These are phyloP conservation scores for Priceomyces castillae DNA, from an alignment of 805 yeast genomes.

Conservation along the genomic window DNA sequence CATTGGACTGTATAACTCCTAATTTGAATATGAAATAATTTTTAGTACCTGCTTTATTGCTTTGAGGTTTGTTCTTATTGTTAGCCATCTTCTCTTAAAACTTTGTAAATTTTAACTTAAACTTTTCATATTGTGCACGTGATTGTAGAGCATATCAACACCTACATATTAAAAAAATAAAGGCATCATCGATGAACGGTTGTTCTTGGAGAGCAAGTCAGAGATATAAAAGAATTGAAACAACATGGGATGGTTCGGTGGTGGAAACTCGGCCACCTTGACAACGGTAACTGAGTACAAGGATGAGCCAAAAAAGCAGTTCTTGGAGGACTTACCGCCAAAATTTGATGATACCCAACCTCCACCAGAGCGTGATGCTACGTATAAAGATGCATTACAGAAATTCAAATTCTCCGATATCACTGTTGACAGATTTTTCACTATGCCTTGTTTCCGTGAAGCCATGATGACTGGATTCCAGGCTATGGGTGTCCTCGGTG, in stretches of 20 bases:
- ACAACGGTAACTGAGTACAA: slow-evolving; percentile 31
- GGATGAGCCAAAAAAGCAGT: slow-evolving; percentile 21
- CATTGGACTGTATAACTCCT: too few relatives aligned
- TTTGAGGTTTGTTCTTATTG: too few relatives aligned
- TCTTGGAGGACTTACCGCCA: slow-evolving; percentile 52
- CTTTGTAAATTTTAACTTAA: not conserved
- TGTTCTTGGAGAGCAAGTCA: too few relatives aligned
- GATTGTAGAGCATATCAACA: too few relatives aligned
- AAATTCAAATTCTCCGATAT: slow-evolving; percentile 51
- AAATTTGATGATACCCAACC: slow-evolving; percentile 39
- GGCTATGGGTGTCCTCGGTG: slow-evolving; percentile 66
- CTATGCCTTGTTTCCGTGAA: slow-evolving; percentile 77
- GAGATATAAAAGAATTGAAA: too few relatives aligned
- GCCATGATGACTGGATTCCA: slow-evolving; percentile 75
- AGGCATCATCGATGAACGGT: not conserved
- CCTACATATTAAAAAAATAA: not conserved
- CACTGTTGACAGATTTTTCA: slow-evolving; percentile 45
- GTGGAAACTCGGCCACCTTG: slow-evolving; percentile 33
- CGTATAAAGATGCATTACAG: slow-evolving; percentile 36
- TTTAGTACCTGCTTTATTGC: too few relatives aligned
- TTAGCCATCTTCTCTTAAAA: too few relatives aligned
- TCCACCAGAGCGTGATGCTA: slow-evolving; percentile 10
- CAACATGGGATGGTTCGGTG: slow-evolving; percentile 45
- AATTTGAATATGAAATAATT: too few relatives aligned
- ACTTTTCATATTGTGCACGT: slow-evolving; percentile 1